Base-by-base conservation (phyloP, 2,329 filamentous ascomycete species). In the Phyllosticta citriasiana region DNA sequence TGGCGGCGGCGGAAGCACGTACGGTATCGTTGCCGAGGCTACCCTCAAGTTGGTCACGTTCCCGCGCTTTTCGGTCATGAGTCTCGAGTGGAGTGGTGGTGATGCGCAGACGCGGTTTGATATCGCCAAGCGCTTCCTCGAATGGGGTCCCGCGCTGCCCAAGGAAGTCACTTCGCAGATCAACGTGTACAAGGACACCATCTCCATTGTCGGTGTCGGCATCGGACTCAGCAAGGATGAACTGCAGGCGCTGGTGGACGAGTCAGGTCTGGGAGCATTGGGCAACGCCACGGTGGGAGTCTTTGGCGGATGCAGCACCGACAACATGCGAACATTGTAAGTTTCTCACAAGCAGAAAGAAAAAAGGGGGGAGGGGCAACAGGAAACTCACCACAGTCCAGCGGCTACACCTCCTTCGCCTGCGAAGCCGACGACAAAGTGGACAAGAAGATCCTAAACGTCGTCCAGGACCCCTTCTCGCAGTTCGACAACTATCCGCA, bases 1-100 rank as follows among this genome's bases (percentile, higher is more conserved):
- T 16, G 69, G 69, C 8, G 72, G 71, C 35, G 71, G 72, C 3
- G 70, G 69, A 6, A 68, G 67, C n/a, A 72, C 68, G 0, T 74
- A 68, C 55, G 72, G 66, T n/a, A 65, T 73, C n/a, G 69, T 71
- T 10, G 57, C 69, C 10, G 70, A 70, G 2, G 51, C 71, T 33
- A 73, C 70, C 2, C 65, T 70, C 4, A 68, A 67, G 59, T n/a
- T 47, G 6, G 40, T 19, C 4, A 47, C 40, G 6, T 47, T 68
- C 67, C 19, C 66, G 3, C 40, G 40, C 40, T 47, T 47, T n/a
- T 14, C 40, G 2, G 40, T 67, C 66, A 25, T 67, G 70, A 61
- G 59, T 62, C 22, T 62, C 67, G 30, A 63, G 60, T 51, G 59
- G 57, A 5, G 65, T 69, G 35, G 19, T 9, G 66, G 66, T n/a